Conservation (phyloP, 1,139 yeast genomes). For the Saccharomycopsis phalli region DNA sequence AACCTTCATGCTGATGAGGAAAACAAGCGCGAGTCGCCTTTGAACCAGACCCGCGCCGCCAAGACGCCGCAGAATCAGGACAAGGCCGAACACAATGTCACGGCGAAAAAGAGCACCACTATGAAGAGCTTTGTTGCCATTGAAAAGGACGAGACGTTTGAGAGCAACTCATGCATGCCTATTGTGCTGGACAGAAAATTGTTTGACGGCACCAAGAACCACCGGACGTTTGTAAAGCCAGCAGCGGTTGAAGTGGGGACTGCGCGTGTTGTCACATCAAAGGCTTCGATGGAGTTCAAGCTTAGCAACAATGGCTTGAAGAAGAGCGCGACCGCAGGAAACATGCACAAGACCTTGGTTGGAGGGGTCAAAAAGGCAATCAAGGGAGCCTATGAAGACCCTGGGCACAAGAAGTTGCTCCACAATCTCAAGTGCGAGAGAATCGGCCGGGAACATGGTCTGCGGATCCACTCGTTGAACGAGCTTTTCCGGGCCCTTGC, state of each 20-base stretch:
- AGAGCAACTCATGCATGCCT: slow-evolving; percentile 1
- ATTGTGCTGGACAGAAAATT: not conserved
- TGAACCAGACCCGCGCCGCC: not conserved
- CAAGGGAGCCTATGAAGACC: not conserved
- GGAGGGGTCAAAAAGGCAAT: slow-evolving; percentile 6
- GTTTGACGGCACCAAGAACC: not conserved
- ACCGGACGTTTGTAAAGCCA: not conserved
- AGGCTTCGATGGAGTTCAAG: not conserved
- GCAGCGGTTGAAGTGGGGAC: not conserved
- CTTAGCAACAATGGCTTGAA: not conserved
- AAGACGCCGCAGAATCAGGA: not conserved
- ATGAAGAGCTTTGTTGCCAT: not conserved
- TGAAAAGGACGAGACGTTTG: not conserved
- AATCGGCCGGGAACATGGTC: not conserved
- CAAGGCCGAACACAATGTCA: no score
- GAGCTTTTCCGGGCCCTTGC: not conserved
- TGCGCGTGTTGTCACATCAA: not conserved
- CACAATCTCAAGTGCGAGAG: not conserved
- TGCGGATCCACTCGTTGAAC: not conserved
- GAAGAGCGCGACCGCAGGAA: slow-evolving; percentile 4
- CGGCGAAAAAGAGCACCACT: not conserved
- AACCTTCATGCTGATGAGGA: not conserved
- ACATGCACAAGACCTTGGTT: not conserved
- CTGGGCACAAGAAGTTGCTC: not conserved
- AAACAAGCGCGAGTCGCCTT: not conserved